Base-by-base conservation (phyloP, 2,329 filamentous ascomycete genomes). In the Colletotrichum zoysiae region DNA sequence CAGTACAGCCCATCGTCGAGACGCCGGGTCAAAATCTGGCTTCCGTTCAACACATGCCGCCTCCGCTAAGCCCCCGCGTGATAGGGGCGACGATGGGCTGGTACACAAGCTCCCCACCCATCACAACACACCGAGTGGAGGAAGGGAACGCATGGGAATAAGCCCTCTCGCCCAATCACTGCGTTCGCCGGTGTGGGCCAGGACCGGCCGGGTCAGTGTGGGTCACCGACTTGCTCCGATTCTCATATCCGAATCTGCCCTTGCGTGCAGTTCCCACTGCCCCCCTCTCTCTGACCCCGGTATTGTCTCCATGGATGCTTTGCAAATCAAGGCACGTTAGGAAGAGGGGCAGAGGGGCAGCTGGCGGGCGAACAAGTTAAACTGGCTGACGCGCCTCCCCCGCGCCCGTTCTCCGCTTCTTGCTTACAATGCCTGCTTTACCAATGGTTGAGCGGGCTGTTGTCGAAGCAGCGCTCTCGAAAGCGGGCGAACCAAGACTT, bases 161-260 rank as follows among this genome's bases (percentile, higher is more conserved):
- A 48, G 46, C 26, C 9, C 16, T 9, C n/a, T 30, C 38, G 51
- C 44, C 68, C 68, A 71, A 71, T 68, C 26, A 61, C 35, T n/a
- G 42, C 33, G 16, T 20, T 35, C 44, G 33, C 44, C 46, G 58
- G 42, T 55, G 51, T 68, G 53, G 50, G 5, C 46, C 65, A 53
- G 30, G 48, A 14, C 46, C 65, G 64, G 57, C 55, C 68, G 65
- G 50, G 16, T 51, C 58, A 53, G 44, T 51, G 69, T 68, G 69
- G 65, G 58, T 35, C 65, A 33, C 69, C 65, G 69, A 71, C 69
- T 53, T 71, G 53, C 69, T 48, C 69, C 69, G 69, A 68, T 68
- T 58, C 56, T 63, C 65, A 63, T 58, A 65, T 59, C 65, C 69
- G 69, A 64, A 68, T 71, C 55, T 44, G 53, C 64, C 59, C 69